Evolutionary conservation across 139 green algal genomes (phyloP).

Genomic region (Dunaliella primolecta): DNA sequence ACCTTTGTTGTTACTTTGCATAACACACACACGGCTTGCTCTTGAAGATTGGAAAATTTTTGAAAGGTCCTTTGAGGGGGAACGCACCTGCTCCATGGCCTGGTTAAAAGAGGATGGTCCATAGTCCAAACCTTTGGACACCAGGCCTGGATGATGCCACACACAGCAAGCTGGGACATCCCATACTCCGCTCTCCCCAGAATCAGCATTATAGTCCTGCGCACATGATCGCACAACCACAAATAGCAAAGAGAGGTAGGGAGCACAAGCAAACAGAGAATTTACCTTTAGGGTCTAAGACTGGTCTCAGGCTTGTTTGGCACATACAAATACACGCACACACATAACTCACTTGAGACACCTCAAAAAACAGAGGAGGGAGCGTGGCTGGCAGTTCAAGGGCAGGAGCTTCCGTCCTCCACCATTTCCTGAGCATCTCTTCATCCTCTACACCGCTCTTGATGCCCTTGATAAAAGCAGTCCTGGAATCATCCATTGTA

Average conservation of each 20-base stretch:
- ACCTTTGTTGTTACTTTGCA: too few species aligned
- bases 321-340: neutral
- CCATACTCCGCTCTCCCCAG: conserved; percentile 1
- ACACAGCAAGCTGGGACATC: conserved; percentile 5
- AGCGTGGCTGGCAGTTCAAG: neutral
- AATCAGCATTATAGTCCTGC: conserved; percentile 1
- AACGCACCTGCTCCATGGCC: too few species aligned
- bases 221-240: too few species aligned
- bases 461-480: conserved; percentile 3
- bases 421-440: neutral
- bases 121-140: too few species aligned
- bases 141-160: neutral
- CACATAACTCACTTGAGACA: conserved; percentile 1
- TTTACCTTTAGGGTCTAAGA: too few species aligned
- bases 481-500: neutral
- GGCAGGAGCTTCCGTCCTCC: neutral
- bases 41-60: too few species aligned
- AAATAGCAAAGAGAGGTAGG: too few species aligned
- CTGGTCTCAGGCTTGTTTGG: too few species aligned
- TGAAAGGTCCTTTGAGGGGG: too few species aligned
- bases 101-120: too few species aligned
- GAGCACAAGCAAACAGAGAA: too few species aligned
- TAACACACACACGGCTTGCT: too few species aligned
- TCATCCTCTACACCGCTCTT: neutral
- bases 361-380: neutral